Evolutionary conservation across 2,329 filamentous ascomycete species (phyloP).

Genomic region (Fusarium zealandicum): DNA sequence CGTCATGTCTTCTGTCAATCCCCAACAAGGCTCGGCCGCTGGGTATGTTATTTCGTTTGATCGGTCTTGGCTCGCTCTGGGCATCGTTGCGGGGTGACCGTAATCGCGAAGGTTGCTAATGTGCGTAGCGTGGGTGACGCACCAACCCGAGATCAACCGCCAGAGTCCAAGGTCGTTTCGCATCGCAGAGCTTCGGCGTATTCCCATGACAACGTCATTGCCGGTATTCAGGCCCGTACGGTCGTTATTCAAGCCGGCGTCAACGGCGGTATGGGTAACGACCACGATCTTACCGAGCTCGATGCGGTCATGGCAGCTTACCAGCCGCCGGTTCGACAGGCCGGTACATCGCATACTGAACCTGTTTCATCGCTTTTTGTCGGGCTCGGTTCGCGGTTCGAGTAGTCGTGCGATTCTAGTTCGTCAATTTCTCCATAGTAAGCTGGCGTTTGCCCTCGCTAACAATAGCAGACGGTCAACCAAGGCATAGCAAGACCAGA

Average conservation of each 20-base stretch:
- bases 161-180: constrained; percentile 6
- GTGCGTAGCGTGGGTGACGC: constrained; percentile 2
- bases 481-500: no score
- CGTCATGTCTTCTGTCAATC: constrained; percentile 18
- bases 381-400: constrained; percentile 9
- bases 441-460: neutral
- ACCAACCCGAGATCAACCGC: neutral
- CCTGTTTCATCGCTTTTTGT: neutral
- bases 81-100: neutral
- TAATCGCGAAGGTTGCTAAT: constrained; percentile 10
- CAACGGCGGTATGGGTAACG: neutral
- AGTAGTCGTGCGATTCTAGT: neutral
- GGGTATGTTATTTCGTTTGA: constrained; percentile 13
- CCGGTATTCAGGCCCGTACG: constrained; percentile 1
- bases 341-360: neutral
- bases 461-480: neutral
- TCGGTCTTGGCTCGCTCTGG: neutral
- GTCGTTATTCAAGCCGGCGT: neutral
- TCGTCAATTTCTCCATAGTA: neutral
- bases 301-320: constrained; percentile 8
- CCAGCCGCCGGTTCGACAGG: neutral
- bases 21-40: constrained; percentile 18
- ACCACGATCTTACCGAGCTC: constrained; percentile 4
- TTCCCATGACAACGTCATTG: constrained; percentile 8
- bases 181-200: neutral